A percentile compares a stretch with the other conserved stretches of the same genome.
These are phyloP conservation scores for Aurantiochytrium sp. DNA, from an alignment of 108 stramenopile species.

Conservation along the genomic window DNA sequence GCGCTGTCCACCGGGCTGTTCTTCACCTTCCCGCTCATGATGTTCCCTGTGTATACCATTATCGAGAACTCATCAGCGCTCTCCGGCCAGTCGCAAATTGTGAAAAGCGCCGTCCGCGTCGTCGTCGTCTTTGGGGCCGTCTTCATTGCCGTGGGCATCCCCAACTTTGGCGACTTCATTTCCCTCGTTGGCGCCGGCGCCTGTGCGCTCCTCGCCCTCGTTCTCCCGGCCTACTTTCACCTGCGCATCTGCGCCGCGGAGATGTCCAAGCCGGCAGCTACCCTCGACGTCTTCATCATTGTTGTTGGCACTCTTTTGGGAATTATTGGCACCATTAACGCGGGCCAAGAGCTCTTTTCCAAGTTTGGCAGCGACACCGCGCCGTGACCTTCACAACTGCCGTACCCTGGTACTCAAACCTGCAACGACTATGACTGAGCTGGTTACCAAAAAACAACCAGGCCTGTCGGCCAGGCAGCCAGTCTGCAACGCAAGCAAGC, in stretches of 20 bases:
- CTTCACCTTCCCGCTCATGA: conserved; percentile 26
- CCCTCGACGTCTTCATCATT: background rate
- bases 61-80: background rate
- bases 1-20: background rate
- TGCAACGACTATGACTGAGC: too few species aligned
- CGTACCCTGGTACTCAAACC: too few species aligned
- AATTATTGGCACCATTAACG: background rate
- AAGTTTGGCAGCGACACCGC: background rate
- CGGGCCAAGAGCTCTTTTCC: background rate
- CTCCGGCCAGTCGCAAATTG: background rate
- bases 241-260: background rate
- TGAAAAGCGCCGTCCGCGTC: background rate
- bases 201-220: background rate
- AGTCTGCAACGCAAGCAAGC: too few species aligned
- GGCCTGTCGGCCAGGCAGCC: too few species aligned
- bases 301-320: background rate
- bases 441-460: too few species aligned
- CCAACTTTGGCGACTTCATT: conserved; percentile 25
- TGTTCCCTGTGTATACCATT: conserved; percentile 21
- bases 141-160: background rate
- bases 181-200: conserved; percentile 21
- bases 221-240: conserved; percentile 17
- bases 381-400: too few species aligned
- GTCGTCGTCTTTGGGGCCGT: background rate
- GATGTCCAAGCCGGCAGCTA: background rate